Evolutionary conservation across 2,329 filamentous ascomycete genomes (phyloP), one percentile per base, ranked within the genome.

Genomic region (Cordyceps cicadae): DNA sequence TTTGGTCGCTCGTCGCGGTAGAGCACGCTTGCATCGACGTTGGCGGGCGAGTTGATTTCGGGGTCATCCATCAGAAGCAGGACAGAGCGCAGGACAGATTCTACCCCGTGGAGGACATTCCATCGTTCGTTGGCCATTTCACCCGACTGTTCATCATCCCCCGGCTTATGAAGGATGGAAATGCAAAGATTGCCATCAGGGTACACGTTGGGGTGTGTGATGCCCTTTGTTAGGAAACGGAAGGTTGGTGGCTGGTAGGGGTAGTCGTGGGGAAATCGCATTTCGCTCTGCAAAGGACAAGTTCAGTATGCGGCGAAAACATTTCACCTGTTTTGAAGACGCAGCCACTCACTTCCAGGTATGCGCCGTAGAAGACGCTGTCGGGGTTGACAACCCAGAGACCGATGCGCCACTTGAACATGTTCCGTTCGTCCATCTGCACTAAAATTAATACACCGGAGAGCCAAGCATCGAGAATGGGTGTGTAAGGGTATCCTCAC

Each of bases 201-300:
- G 76, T 97, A 97, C 69, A 99, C 87, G 73, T 99, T 99, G 3
- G 93, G 93, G 73, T 99, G 93, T 76, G 86, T 91, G 64, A 97
- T 87, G 17, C 89, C 86, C 39, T 81, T 82, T 24, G 79, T 76
- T 19, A 85, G 72, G 76, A 99, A 97, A 65, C 87, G 87, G 79
- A 99, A 97, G 60, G 87, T 88, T 29, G 93, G 93, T 32, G 93
- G 93, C 48, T 84, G 81, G 77, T 90, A 96, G 0, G 94, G 94
- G 74, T 97, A 99, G 68, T 96, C 92, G 68, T 81, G 79, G 11
- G 89, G 87, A 69, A 99, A 97, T 24, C 81, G 85, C 87, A 99
- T 94, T 68, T 89, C 86, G 59, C 90, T 90, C 80, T 89, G 58
- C 14, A 8, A 15, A 11, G 41, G 12, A n/a, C 7, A 29, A 32